Conservation (phyloP, 73 alveolate genomes). For the Paraurostyla sp. region DNA sequence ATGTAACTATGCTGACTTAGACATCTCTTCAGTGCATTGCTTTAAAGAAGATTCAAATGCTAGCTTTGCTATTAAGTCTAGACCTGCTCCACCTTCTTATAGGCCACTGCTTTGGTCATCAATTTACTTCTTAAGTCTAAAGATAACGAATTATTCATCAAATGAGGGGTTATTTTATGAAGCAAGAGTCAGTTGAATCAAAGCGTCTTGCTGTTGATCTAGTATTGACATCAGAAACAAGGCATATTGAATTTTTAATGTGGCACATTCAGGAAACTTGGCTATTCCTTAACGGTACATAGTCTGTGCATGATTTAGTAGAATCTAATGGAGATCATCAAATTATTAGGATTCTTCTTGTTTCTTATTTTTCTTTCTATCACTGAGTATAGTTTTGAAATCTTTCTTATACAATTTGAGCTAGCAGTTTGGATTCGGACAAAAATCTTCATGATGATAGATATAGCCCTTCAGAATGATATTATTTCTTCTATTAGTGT, state of each 20-base stretch:
- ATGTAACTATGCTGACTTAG: constrained; percentile 81
- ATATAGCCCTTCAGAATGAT: constrained; percentile 85
- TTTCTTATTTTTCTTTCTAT: constrained; percentile 15
- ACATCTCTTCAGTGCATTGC: constrained; percentile 80
- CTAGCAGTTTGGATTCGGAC: constrained; percentile 81
- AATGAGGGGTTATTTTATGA: constrained; percentile 86
- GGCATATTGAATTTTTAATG: constrained; percentile 87
- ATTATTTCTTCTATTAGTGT: constrained; percentile 76
- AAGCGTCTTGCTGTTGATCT: constrained; percentile 89
- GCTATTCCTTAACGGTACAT: constrained; percentile 84
- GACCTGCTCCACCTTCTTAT: constrained; percentile 76
- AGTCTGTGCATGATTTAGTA: constrained; percentile 55
- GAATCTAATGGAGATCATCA: not conserved
- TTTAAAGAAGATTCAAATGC: constrained; percentile 84
- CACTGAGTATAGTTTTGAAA: not conserved
- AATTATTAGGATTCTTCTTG: not conserved
- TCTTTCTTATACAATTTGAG: constrained; percentile 68
- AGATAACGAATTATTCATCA: constrained; percentile 92
- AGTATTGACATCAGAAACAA: constrained; percentile 90
- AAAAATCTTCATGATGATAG: constrained; percentile 85
- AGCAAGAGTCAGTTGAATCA: constrained; percentile 79
- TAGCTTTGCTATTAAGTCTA: constrained; percentile 84
- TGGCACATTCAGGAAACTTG: constrained; percentile 90
- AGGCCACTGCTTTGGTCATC: constrained; percentile 38
- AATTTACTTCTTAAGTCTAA: constrained; percentile 75